A percentile compares a stretch with the other conserved stretches of the same genome.
Conservation (phyloP, 306 rosid species). For the Psophocarpus tetragonolobus region DNA sequence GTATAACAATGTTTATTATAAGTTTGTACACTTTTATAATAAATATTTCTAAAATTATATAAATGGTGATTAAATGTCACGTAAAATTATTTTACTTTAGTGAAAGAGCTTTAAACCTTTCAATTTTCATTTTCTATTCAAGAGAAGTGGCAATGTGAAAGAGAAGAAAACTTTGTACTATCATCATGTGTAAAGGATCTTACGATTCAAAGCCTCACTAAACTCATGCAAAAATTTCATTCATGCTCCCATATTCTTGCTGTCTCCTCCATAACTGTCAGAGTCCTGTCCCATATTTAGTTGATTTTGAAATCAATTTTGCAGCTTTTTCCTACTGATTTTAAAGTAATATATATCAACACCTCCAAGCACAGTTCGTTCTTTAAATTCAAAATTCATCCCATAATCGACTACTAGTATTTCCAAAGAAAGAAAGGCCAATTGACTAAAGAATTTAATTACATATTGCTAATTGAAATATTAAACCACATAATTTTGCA, state of each 20-base stretch:
- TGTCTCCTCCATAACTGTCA: slow-evolving; percentile 38
- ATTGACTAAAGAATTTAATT: slow-evolving; percentile 6
- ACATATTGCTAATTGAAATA: slow-evolving; percentile 1
- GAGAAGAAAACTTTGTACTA: not conserved
- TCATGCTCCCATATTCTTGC: slow-evolving; percentile 33
- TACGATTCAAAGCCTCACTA: slow-evolving; percentile 15
- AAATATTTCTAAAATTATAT: no score
- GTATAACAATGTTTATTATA: no score
- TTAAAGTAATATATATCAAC: slow-evolving; percentile 16
- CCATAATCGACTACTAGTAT: not conserved
- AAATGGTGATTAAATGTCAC: no score
- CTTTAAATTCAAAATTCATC: not conserved
- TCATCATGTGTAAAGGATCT: slow-evolving; percentile 32
- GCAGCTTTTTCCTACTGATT: slow-evolving; percentile 27
- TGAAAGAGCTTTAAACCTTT: no score
- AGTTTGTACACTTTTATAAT: no score
- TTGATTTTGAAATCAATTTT: slow-evolving; percentile 23
- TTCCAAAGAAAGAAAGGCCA: not conserved
- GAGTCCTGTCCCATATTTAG: slow-evolving; percentile 36
- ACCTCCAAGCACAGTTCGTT: not conserved
- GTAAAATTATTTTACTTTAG: no score
- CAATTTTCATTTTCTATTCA: not conserved
- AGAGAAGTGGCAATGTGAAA: not conserved
- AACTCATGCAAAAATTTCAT: not conserved
- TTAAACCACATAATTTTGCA: not conserved